phyloP scores from a whole-genome alignment of 495 filamentous ascomycete genomes.

The Penicillium salamii region DNA sequence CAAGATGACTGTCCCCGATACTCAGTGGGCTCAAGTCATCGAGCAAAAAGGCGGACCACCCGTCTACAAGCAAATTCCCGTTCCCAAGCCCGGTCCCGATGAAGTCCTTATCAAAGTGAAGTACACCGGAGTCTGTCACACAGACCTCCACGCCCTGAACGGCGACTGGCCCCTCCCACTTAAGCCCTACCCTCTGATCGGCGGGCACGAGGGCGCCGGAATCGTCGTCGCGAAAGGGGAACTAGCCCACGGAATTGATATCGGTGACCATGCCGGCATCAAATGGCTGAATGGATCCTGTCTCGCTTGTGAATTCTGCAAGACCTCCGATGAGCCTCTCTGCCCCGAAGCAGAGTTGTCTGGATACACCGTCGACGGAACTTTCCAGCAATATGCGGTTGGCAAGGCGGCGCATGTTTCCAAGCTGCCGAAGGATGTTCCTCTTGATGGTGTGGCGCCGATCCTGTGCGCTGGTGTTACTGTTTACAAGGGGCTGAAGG shows the following conservation, averaged over 20 bases:
- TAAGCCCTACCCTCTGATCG: slow-evolving; percentile 81
- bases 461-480: slow-evolving; percentile 86
- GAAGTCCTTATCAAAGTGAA: slow-evolving; percentile 87
- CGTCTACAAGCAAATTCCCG: slow-evolving; percentile 75
- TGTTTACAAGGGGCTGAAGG: slow-evolving; percentile 89
- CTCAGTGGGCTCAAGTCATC: slow-evolving; percentile 83
- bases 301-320: slow-evolving; percentile 70
- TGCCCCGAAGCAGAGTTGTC: slow-evolving; percentile 65
- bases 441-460: slow-evolving; percentile 72
- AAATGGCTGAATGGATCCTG: slow-evolving; percentile 85
- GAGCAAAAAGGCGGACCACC: slow-evolving; percentile 73
- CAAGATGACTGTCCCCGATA: slow-evolving; percentile 53
- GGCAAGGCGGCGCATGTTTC: slow-evolving; percentile 79
- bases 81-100: slow-evolving; percentile 73
- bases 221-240: slow-evolving; percentile 73
- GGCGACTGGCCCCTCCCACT: slow-evolving; percentile 79
- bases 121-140: slow-evolving; percentile 89
- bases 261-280: slow-evolving; percentile 74
- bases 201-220: slow-evolving; percentile 85
- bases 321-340: slow-evolving; percentile 63
- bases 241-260: slow-evolving; percentile 63
- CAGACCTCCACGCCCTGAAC: slow-evolving; percentile 75
- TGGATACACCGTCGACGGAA: slow-evolving; percentile 76
- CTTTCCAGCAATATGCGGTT: slow-evolving; percentile 86
- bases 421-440: slow-evolving; percentile 65